These are phyloP conservation scores for Saccharomycopsis vini DNA, from an alignment of 805 yeast genomes.

Conservation along the genomic window DNA sequence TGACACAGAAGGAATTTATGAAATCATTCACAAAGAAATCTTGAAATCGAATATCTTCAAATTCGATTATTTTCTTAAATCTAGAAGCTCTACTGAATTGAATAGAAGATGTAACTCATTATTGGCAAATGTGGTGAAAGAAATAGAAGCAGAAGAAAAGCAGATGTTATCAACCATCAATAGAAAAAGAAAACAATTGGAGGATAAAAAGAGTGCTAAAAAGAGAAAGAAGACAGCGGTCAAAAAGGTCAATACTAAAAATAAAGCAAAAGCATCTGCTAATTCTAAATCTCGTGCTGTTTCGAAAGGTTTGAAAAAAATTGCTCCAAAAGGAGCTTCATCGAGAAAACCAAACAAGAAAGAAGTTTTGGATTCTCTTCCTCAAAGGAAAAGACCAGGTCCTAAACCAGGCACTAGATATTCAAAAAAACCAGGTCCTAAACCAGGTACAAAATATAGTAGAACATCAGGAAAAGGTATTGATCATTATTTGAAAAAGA, in stretches of 20 bases:
- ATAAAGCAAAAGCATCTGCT: not conserved
- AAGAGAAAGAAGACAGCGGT: not conserved
- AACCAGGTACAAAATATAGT: not conserved
- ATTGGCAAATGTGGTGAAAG: constrained; percentile 65
- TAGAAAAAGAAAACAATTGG: constrained; percentile 11
- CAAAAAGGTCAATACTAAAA: not conserved
- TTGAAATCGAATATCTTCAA: constrained; percentile 69
- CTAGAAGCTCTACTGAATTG: constrained; percentile 69
- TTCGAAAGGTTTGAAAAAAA: not conserved
- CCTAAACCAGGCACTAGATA: constrained; percentile 9
- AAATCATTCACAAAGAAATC: constrained; percentile 65
- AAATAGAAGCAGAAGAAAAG: constrained; percentile 33
- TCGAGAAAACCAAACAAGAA: not conserved
- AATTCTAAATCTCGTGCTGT: not conserved
- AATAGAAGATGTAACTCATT: constrained; percentile 76
- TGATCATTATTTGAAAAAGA: too few relatives aligned
- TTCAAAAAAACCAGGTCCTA: constrained; percentile 9
- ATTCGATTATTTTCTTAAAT: constrained; percentile 80
- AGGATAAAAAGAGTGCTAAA: constrained; percentile 1
- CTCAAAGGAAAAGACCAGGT: constrained; percentile 8
- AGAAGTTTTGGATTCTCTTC: not conserved
- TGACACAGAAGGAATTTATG: constrained; percentile 72
- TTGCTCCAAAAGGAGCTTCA: not conserved
- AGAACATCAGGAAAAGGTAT: not conserved
- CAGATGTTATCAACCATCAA: constrained; percentile 4